Evolutionary conservation across 345 rosid species (phyloP).

Genomic region (Dimocarpus longan): DNA sequence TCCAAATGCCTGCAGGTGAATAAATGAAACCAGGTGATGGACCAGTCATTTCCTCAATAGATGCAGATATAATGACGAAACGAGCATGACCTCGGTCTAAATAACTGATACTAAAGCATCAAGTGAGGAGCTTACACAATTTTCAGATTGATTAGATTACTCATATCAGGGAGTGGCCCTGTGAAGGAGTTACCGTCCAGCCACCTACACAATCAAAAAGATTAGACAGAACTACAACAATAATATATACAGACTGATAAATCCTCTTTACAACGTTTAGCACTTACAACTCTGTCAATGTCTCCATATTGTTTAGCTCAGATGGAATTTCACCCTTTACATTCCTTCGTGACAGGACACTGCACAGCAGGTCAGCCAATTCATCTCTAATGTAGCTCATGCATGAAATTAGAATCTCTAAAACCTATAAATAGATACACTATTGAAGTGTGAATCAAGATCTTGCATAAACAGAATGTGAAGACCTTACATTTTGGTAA

Average conservation of each 20-base stretch:
- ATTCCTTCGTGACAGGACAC: constrained; percentile 68
- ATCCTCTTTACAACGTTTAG: constrained; percentile 9
- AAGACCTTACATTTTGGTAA: constrained; percentile 78
- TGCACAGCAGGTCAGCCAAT: constrained; percentile 40
- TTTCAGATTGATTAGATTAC: constrained; percentile 66
- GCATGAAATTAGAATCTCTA: neutral
- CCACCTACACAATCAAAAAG: constrained; percentile 61
- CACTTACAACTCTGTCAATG: constrained; percentile 78
- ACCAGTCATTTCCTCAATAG: constrained; percentile 2
- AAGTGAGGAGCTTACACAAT: constrained; percentile 64
- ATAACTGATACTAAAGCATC: neutral
- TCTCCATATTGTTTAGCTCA: constrained; percentile 64
- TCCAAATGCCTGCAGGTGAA: constrained; percentile 77
- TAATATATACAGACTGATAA: neutral
- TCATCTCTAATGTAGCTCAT: constrained; percentile 5
- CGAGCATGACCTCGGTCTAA: neutral
- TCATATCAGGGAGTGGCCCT: constrained; percentile 80
- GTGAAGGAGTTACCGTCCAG: constrained; percentile 69
- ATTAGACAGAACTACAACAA: constrained; percentile 9
- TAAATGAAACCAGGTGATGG: constrained; percentile 23
- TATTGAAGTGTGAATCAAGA: constrained; percentile 1
- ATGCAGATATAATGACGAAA: neutral
- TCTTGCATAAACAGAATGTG: neutral
- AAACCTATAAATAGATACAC: neutral
- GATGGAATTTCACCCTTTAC: constrained; percentile 69